A percentile compares a stretch with the other conserved stretches of the same genome.
phyloP scores from a whole-genome alignment of 306 rosid species.

The Prunus campanulata region DNA sequence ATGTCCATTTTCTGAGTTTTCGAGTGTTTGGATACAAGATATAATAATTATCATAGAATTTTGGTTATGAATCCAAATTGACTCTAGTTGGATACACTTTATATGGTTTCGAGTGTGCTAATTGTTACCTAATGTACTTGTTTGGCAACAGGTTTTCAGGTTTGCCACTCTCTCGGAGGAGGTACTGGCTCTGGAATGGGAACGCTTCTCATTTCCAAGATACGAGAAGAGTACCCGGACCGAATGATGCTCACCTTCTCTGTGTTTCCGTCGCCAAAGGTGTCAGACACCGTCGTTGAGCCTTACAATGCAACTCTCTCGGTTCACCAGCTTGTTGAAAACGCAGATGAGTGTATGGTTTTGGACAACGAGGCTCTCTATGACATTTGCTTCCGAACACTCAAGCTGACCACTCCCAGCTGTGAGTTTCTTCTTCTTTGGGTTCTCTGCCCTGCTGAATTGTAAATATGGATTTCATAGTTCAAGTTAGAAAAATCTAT shows the following conservation, averaged over 20 bases:
- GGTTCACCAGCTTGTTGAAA: conserved; percentile 64
- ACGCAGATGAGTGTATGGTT: conserved; percentile 66
- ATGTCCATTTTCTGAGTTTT: neutral
- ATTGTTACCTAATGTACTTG: neutral
- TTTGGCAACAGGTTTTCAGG: conserved; percentile 50
- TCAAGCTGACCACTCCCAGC: conserved; percentile 64
- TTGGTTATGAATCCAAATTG: neutral
- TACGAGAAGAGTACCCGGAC: conserved; percentile 58
- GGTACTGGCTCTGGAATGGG: conserved; percentile 74
- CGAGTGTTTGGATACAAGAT: neutral
- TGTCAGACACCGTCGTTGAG: conserved; percentile 61
- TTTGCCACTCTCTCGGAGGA: conserved; percentile 59
- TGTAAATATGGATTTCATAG: neutral
- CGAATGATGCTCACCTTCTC: conserved; percentile 65
- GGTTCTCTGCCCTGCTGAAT: neutral
- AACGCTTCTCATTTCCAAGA: conserved; percentile 57
- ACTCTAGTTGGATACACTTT: neutral
- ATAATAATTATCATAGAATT: neutral
- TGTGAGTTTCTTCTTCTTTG: conserved; percentile 32
- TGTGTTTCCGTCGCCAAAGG: conserved; percentile 61
- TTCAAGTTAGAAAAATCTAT: neutral
- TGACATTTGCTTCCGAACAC: conserved; percentile 58
- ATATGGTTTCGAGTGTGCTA: neutral
- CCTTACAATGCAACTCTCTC: conserved; percentile 65
- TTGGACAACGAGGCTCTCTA: conserved; percentile 64